These are phyloP conservation scores for Thalassiosira livingstoniorum DNA, from an alignment of 352 stramenopile genomes.

Conservation along the genomic window DNA sequence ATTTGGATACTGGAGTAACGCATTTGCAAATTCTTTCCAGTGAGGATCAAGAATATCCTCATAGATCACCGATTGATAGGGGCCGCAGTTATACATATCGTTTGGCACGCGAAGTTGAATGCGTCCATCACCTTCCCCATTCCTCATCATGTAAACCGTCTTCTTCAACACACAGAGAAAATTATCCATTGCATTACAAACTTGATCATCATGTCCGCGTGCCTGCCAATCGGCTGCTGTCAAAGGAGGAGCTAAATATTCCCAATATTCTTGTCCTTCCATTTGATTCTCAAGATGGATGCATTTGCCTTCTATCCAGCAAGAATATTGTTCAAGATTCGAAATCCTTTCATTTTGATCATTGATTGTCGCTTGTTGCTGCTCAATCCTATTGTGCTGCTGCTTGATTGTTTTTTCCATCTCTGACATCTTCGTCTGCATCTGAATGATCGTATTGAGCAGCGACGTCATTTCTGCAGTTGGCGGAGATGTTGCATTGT, in stretches of 20 bases:
- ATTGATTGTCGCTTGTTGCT: too few species aligned
- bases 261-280: too few species aligned
- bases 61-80: background rate
- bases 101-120: background rate
- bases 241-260: background rate
- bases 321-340: too few species aligned
- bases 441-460: too few species aligned
- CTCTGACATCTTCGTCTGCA: too few species aligned
- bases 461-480: too few species aligned
- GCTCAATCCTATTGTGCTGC: too few species aligned
- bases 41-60: background rate
- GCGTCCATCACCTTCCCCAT: background rate
- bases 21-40: background rate
- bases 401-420: too few species aligned
- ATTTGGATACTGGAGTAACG: background rate
- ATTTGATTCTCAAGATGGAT: too few species aligned
- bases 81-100: background rate
- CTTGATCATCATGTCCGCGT: background rate
- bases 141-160: background rate
- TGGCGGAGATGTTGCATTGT: too few species aligned
- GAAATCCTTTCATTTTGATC: too few species aligned
- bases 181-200: background rate
- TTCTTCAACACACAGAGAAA: background rate
- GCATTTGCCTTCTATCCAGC: too few species aligned
- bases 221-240: background rate